phyloP scores from a whole-genome alignment of 2,329 filamentous ascomycete genomes.

The Fusarium protoensiforme region DNA sequence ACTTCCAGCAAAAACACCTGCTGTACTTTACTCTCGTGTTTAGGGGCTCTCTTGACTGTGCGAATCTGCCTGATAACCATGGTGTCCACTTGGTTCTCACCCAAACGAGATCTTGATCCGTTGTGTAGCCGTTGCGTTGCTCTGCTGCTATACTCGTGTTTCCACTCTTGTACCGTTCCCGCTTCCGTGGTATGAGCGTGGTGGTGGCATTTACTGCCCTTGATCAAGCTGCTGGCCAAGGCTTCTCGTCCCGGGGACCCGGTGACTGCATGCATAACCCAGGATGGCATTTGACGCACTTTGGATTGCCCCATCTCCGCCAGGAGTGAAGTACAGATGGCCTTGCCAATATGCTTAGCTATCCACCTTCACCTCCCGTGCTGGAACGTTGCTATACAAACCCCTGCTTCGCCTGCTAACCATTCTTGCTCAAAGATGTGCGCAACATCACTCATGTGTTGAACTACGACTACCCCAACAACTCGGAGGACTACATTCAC shows the following conservation, averaged over 20 bases:
- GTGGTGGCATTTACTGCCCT: constrained; percentile 82
- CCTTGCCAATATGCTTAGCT: constrained; percentile 63
- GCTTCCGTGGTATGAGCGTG: constrained; percentile 76
- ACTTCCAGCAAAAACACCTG: constrained; percentile 67
- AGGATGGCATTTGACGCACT: constrained; percentile 67
- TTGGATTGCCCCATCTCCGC: constrained; percentile 67
- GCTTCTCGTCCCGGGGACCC: constrained; percentile 68
- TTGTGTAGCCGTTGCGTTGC: constrained; percentile 49
- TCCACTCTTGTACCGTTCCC: constrained; percentile 77
- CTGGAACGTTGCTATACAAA: constrained; percentile 72
- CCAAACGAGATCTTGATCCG: constrained; percentile 84
- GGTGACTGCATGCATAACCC: constrained; percentile 60
- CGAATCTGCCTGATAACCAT: constrained; percentile 88
- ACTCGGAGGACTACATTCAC: constrained; percentile 98
- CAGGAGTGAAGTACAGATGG: constrained; percentile 64
- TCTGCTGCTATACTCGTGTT: constrained; percentile 79
- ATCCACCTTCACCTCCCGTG: constrained; percentile 57
- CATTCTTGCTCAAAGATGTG: constrained; percentile 84
- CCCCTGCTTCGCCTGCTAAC: constrained; percentile 77
- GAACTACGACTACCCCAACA: constrained; percentile 99
- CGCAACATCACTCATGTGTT: constrained; percentile 99
- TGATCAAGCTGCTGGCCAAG: constrained; percentile 75
- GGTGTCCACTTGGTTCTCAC: constrained; percentile 84
- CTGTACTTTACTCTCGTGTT: constrained; percentile 93
- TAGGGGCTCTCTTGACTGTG: constrained; percentile 88